Percentiles rank a stretch among this genome's conserved stretches.
Evolutionary conservation across 768 basidiomycete genomes (phyloP).

Genomic region (Tricholoma saponaceum): DNA sequence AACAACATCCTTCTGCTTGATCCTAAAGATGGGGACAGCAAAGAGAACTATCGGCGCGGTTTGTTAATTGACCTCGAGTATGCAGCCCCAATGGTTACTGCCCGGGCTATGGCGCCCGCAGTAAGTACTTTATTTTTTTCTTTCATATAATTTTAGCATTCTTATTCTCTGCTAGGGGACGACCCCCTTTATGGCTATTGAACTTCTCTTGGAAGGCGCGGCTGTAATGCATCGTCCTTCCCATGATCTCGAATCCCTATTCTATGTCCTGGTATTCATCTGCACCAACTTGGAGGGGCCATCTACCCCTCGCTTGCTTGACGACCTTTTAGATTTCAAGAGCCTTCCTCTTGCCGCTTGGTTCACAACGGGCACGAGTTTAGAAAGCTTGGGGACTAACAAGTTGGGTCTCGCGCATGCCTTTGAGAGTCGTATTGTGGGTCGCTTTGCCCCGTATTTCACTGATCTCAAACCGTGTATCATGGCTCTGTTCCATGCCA

Average conservation of each 20-base stretch:
- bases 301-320: neutral
- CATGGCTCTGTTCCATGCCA: neutral
- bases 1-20: neutral
- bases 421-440: neutral
- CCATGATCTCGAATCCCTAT: neutral
- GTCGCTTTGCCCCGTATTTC: neutral
- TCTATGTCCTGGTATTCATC: neutral
- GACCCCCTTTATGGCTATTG: neutral
- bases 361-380: neutral
- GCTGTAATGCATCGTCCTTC: neutral
- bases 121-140: neutral
- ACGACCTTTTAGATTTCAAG: neutral
- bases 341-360: neutral
- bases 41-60: neutral
- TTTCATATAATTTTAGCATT: neutral
- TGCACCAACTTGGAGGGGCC: neutral
- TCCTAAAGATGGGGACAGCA: neutral
- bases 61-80: neutral
- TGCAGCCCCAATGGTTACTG: neutral
- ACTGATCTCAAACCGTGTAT: neutral
- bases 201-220: neutral
- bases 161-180: neutral
- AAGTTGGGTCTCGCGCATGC: neutral
- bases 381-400: neutral
- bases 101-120: neutral